Base-by-base conservation (phyloP, 257 asterid genomes). In the Anisodus tanguticus region DNA sequence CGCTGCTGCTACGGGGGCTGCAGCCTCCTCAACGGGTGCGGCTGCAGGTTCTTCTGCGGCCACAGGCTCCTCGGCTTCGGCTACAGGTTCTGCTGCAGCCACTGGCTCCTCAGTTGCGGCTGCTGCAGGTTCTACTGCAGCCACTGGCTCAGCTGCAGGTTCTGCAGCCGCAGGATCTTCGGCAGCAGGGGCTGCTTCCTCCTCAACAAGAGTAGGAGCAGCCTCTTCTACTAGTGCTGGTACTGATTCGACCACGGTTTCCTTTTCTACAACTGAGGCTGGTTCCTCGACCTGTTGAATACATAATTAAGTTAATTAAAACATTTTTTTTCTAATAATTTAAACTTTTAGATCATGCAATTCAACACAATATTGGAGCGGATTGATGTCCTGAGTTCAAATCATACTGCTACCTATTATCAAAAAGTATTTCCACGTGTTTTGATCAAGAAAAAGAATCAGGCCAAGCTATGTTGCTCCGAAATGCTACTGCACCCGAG, bases 21-120 rank as follows among this genome's bases (percentile, higher is more conserved):
- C 64, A 26, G 41, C 47, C 26, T 53, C 64, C 19, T 51, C 84
- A 2, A 66, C 55, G 0, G 67, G 1, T 15, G 64, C 11, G 35
- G 35, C 35, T 31, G 35, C 35, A 31, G 35, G 35, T 31, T 31
- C 35, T 31, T 31, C 35, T n/a, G 57, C 84, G 5, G n/a, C 53
- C 4, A 45, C 78, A 6, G 39, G 12, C 6, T 82, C 62, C 17
- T 47, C 76, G 3, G 59, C 22, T 62, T 0, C 83, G 43, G 74
- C 57, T 51, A 63, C 47, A 37, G 84, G 5, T 81, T 81, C 84
- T 49, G 22, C 84, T 16, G 74, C 74, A 13, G 58, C 83, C n/a
- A 43, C 68, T 17, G 60, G 26, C 12, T 68, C 55, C 9, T 82
- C 84, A 8, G 8, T 5, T 37, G 55, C 35, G 0, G 78, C 54